Evolutionary conservation across 208 protist genomes (phyloP), one percentile per base, ranked within the genome.

Genomic region (Phytomonas francai): DNA sequence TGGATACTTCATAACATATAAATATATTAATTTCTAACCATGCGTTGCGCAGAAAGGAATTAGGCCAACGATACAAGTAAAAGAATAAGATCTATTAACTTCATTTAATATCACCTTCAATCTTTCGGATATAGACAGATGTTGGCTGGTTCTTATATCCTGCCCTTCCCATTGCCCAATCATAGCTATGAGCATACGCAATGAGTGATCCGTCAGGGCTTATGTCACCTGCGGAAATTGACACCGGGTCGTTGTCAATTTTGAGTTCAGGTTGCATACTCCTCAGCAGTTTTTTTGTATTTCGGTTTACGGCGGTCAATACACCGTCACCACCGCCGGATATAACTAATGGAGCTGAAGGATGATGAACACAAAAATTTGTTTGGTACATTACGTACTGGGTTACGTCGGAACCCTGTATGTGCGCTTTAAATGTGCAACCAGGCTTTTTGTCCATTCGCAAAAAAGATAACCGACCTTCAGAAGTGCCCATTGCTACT

Each of bases 161-260:
- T 27, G 63, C 72, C 60, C 80, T 85, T 27, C 89, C 89, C 77
- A 92, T 84, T 31, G 87, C 70, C 89, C 89, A 95, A 72, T 95
- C 89, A 67, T 95, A 95, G 59, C 84, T 91, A 58, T 87, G 75
- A 31, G 87, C 89, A 70, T 88, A 92, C 29, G 87, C 89, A 36
- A 92, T 29, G 2, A 92, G 66, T 28, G 42, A 74, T 0, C 83
- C 83, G 64, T 89, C 84, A 12, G 68, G 67, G 70, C 76, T 91
- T 59, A 93, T 59, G 64, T 91, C 85, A 22, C 87, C 89, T 29
- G 86, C 80, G 29, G 87, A 84, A 34, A 92, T 88, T n/a, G 87
- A 73, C 32, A 91, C 80, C 16, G 81, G 70, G 25, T 70, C 42
- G n/a, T 76, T 78, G 32, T 81, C 73, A 12, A 73, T 54, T 39